phyloP scores from a whole-genome alignment of 2,329 filamentous ascomycete species.

The Pezicula neosporulosa region DNA sequence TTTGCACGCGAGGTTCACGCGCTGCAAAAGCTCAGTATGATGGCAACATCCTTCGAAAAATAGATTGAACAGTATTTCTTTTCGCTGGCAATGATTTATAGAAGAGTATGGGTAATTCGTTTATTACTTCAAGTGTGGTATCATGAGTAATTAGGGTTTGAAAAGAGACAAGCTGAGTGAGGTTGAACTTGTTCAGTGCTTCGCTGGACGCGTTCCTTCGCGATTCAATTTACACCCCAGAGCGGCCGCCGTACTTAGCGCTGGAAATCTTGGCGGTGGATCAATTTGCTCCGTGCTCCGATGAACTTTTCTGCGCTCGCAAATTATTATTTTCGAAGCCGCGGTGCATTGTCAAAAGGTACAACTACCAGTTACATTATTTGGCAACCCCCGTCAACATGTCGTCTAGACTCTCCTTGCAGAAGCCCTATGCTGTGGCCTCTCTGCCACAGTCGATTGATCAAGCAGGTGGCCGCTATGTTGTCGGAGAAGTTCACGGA shows the following conservation, averaged over 20 bases:
- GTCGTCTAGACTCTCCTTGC: conserved; percentile 52
- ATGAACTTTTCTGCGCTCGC: conserved; percentile 6
- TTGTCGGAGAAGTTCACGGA: conserved; percentile 59
- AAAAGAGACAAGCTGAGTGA: no score
- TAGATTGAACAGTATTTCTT: conserved; percentile 7
- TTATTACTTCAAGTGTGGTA: no score
- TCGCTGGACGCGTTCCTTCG: neutral
- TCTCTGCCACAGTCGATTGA: conserved; percentile 57
- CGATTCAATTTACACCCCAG: neutral
- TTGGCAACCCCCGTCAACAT: conserved; percentile 12
- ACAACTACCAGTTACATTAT: neutral
- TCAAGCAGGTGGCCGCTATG: conserved; percentile 45
- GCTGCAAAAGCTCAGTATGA: conserved; percentile 9
- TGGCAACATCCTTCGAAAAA: conserved; percentile 2
- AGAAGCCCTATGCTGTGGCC: conserved; percentile 61
- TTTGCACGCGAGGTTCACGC: conserved; percentile 23
- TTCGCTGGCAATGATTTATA: conserved; percentile 4
- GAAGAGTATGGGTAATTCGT: neutral
- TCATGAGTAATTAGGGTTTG: no score
- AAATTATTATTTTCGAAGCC: neutral
- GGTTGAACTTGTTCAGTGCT: no score
- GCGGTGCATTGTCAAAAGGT: neutral
- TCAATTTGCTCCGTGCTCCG: neutral
- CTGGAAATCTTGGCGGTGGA: neutral
- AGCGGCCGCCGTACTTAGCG: conserved; percentile 15